Conservation (phyloP, 2,329 filamentous ascomycete genomes). For the Fragosphaeria purpurea region DNA sequence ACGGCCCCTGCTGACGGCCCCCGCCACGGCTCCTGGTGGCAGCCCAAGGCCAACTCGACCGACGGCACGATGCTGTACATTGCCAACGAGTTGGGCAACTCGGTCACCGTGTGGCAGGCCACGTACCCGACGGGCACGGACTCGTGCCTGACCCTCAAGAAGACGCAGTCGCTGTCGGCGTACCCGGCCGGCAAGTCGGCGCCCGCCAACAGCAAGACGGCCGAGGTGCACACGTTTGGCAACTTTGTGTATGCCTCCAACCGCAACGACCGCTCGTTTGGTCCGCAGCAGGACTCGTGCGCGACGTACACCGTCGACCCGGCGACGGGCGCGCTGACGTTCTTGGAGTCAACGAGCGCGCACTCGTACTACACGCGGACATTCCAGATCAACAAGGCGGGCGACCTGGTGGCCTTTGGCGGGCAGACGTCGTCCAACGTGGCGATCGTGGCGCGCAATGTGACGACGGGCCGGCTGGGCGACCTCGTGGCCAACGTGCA, state of each 20-base stretch:
- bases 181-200: slow-evolving; percentile 32
- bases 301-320: slow-evolving; percentile 39
- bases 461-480: slow-evolving; percentile 44
- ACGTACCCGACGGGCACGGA: slow-evolving; percentile 26
- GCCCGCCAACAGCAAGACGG: slow-evolving; percentile 38
- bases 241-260: slow-evolving; percentile 52
- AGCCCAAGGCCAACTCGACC: slow-evolving; percentile 19
- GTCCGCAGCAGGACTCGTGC: slow-evolving; percentile 43
- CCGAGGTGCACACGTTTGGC: slow-evolving; percentile 42
- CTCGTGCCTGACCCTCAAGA: slow-evolving; percentile 35
- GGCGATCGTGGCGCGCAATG: slow-evolving; percentile 45
- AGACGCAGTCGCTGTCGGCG: slow-evolving; percentile 36
- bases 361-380: slow-evolving; percentile 52
- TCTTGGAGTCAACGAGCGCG: slow-evolving; percentile 44
- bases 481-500: slow-evolving; percentile 30
- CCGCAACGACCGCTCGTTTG: slow-evolving; percentile 49
- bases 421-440: slow-evolving; percentile 52
- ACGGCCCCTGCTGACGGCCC: slow-evolving; percentile 39
- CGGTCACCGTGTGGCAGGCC: slow-evolving; percentile 38
- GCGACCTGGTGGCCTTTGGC: slow-evolving; percentile 51
- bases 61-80: slow-evolving; percentile 17
- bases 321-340: slow-evolving; percentile 37
- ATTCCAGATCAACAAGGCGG: slow-evolving; percentile 50
- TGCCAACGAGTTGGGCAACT: slow-evolving; percentile 39
- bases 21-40: slow-evolving; percentile 43